A percentile compares a stretch with the other conserved stretches of the same genome.
Evolutionary conservation across 495 filamentous ascomycete genomes (phyloP).

Genomic region (Penicillium antarcticum): DNA sequence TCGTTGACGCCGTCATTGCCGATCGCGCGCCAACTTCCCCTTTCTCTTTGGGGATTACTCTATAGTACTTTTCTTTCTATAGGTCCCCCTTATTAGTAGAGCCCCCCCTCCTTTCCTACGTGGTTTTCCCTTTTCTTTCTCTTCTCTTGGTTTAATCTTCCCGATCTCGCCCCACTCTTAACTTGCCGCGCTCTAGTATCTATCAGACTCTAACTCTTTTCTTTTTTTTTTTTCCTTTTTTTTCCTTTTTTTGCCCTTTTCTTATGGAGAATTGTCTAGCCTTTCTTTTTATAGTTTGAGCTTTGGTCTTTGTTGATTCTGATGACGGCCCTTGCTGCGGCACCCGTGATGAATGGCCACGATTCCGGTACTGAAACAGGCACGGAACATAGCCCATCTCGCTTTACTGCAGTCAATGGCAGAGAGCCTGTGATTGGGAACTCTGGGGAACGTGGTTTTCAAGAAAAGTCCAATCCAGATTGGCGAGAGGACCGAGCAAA

Average conservation of each 20-base stretch:
- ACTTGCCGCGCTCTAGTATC: conserved; percentile 4
- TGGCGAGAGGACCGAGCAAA: conserved; percentile 2
- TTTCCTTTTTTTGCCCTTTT: not conserved
- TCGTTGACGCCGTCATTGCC: conserved; percentile 35
- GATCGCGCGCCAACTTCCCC: conserved; percentile 44
- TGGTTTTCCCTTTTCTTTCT: conserved; percentile 1
- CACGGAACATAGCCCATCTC: conserved; percentile 46
- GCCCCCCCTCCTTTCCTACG: conserved; percentile 4
- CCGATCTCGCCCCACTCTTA: conserved; percentile 6
- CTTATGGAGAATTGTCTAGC: not conserved
- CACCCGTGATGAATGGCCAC: conserved; percentile 35
- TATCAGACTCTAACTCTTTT: not conserved
- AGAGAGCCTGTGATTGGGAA: conserved; percentile 26
- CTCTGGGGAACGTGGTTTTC: not conserved
- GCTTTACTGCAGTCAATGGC: conserved; percentile 55
- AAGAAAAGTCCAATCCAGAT: conserved; percentile 3
- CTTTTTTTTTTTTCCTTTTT: not conserved
- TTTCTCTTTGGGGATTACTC: conserved; percentile 10
- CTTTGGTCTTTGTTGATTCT: not conserved
- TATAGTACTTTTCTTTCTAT: not conserved
- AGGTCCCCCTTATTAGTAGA: conserved; percentile 1
- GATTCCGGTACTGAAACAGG: conserved; percentile 38
- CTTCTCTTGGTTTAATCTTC: conserved; percentile 5
- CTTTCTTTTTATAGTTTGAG: too few relatives aligned
- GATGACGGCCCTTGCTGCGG: conserved; percentile 46